Evolutionary conservation across 495 filamentous ascomycete genomes (phyloP).

Genomic region (Aspergillus cavernicola): DNA sequence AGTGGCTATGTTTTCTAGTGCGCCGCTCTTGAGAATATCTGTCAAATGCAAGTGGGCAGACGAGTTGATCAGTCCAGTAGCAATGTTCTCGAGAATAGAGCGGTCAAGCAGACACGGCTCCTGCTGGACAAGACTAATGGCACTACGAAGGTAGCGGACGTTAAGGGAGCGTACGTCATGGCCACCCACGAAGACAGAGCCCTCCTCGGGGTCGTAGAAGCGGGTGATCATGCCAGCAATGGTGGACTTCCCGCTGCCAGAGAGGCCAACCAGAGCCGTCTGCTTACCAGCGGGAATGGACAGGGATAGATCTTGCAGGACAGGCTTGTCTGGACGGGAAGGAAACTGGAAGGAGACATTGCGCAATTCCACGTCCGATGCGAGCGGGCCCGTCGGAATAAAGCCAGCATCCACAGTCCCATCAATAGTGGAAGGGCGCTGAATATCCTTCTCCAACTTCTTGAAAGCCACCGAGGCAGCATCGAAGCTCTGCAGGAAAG

Average conservation of each 20-base stretch:
- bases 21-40: slow-evolving; percentile 26
- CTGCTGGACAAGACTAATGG: slow-evolving; percentile 63
- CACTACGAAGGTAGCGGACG: slow-evolving; percentile 52
- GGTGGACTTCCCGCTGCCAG: slow-evolving; percentile 69
- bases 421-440: slow-evolving; percentile 49
- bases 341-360: slow-evolving; percentile 61
- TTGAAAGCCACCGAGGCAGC: slow-evolving; percentile 53
- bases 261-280: slow-evolving; percentile 64
- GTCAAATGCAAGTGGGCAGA: slow-evolving; percentile 32
- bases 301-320: slow-evolving; percentile 45
- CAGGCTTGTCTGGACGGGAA: slow-evolving; percentile 52
- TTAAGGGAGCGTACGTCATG: slow-evolving; percentile 51
- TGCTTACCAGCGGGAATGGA: slow-evolving; percentile 52
- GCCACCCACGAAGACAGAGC: slow-evolving; percentile 47
- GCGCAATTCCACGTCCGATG: slow-evolving; percentile 41
- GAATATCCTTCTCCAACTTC: slow-evolving; percentile 46
- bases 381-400: slow-evolving; percentile 23
- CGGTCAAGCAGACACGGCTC: slow-evolving; percentile 59
- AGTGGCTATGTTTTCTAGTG: slow-evolving; percentile 26
- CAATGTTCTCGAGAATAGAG: slow-evolving; percentile 66
- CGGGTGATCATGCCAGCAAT: slow-evolving; percentile 54
- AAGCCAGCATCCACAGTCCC: slow-evolving; percentile 35
- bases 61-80: slow-evolving; percentile 58
- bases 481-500: slow-evolving; percentile 60
- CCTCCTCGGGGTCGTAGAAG: slow-evolving; percentile 42